Evolutionary conservation across 768 basidiomycete species (phyloP).

Genomic region (Suillus subaureus): DNA sequence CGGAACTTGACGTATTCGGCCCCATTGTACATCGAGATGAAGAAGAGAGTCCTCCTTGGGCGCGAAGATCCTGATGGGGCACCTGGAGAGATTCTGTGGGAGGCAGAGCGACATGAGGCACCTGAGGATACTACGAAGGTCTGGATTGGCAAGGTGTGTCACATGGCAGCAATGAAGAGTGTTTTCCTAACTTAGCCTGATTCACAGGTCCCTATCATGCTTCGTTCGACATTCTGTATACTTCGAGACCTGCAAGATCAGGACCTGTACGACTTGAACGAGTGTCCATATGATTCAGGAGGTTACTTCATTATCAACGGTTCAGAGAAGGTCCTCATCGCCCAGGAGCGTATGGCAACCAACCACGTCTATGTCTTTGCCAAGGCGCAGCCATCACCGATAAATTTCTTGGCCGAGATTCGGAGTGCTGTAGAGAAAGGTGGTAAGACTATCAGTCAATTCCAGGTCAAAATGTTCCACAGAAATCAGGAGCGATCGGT

Average conservation of each 20-base stretch:
- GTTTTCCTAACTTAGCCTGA: constrained; percentile 16
- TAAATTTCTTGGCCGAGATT: constrained; percentile 95
- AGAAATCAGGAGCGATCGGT: constrained; percentile 87
- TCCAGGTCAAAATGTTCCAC: constrained; percentile 97
- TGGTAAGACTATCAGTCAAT: constrained; percentile 96
- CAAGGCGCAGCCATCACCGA: constrained; percentile 94
- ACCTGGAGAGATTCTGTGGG: constrained; percentile 81
- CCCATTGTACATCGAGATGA: constrained; percentile 94
- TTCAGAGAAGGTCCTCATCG: constrained; percentile 99
- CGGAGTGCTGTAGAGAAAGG: constrained; percentile 97
- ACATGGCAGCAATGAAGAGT: constrained; percentile 2
- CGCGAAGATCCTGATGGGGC: constrained; percentile 79
- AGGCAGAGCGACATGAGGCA: constrained; percentile 65
- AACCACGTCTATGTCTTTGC: constrained; percentile 99
- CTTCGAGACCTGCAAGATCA: constrained; percentile 77
- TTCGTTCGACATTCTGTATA: constrained; percentile 94
- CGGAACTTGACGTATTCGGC: constrained; percentile 97
- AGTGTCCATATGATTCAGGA: constrained; percentile 98
- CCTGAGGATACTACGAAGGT: constrained; percentile 77
- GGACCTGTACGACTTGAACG: constrained; percentile 89
- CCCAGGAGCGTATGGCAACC: constrained; percentile 98
- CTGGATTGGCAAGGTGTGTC: constrained; percentile 89
- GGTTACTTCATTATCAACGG: constrained; percentile 99
- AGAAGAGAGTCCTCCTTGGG: constrained; percentile 78
- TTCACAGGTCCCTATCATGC: constrained; percentile 92